Base-by-base conservation (phyloP, 805 yeast species). In the Teunomyces stri region DNA sequence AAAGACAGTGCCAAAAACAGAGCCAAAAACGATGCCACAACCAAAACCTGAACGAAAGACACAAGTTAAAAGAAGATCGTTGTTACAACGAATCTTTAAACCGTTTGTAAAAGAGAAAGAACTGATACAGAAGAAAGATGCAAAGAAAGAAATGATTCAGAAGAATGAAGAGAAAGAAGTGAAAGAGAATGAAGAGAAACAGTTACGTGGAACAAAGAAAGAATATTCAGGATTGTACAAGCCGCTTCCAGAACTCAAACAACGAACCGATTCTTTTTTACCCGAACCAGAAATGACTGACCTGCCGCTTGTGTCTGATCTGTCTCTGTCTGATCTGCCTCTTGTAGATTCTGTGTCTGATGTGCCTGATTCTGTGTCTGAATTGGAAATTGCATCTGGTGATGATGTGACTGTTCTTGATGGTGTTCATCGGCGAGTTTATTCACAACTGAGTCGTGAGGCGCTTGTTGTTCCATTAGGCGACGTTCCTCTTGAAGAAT, bases 191-290 rank as follows among this genome's bases (percentile, higher is more conserved):
- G 33, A 29, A 18, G 20, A 3, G 2, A n/a, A 29, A 12, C 15
- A n/a, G n/a, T n/a, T 10, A 29, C 13, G 6, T n/a, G 15, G 20
- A 35, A 15, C 20, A 18, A 56, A 57, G 46, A 53, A 53, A 21
- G 54, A 54, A 16, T 66, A 50, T 48, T 47, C 51, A 22, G 48
- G 56, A 18, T 36, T 61, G 15, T 63, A 57, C 44, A 56, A 48
- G 20, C 68, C 69, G 1, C 51, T 38, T 6, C 70, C 70, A 2
- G 57, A 50, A 18, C 53, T 64, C 13, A 37, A 37, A 4, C 25
- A 16, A 13, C 27, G 18, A 7, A 7, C 13, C 7, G 39, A 36
- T 4, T 20, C 34, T 15, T 2, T 21, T 21, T 6, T 21, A 5
- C 6, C 20, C 20, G 20, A 18, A 18, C 20, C 20, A 18, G 20